These are phyloP conservation scores for Kodamaea plutei DNA, from an alignment of 1,139 yeast genomes.

Conservation along the genomic window DNA sequence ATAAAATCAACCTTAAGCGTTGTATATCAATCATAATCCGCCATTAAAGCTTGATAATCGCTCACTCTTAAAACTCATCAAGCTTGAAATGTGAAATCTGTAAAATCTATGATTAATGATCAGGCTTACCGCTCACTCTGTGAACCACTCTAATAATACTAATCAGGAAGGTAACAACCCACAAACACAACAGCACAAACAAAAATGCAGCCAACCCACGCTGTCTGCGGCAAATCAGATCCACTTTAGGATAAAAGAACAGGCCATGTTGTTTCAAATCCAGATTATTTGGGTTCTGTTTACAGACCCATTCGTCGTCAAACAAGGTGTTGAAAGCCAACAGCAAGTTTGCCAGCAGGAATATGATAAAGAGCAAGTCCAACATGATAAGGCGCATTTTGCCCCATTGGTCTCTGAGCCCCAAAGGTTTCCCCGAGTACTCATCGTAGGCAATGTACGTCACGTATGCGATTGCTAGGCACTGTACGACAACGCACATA, in stretches of 20 bases:
- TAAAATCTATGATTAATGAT: too few species aligned
- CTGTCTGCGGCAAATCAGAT: slow-evolving; percentile 71
- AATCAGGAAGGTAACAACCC: slow-evolving; percentile 84
- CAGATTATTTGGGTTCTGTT: slow-evolving; percentile 20
- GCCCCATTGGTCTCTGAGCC: slow-evolving; percentile 76
- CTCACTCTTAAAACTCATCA: too few species aligned
- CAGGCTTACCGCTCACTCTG: slow-evolving; percentile 48
- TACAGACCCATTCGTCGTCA: slow-evolving; percentile 82
- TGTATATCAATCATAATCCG: too few species aligned
- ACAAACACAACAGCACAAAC: slow-evolving; percentile 66
- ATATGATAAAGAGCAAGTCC: slow-evolving; percentile 84
- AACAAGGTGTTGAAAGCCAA: slow-evolving; percentile 79
- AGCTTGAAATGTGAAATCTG: too few species aligned
- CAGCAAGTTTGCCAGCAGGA: slow-evolving; percentile 85
- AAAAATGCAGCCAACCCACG: slow-evolving; percentile 74
- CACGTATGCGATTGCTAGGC: slow-evolving; percentile 72
- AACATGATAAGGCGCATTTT: slow-evolving; percentile 74
- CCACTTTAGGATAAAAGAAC: slow-evolving; percentile 28
- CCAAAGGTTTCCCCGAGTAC: slow-evolving; percentile 86
- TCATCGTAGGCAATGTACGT: slow-evolving; percentile 86
- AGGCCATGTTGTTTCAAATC: slow-evolving; percentile 15
- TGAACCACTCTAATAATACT: slow-evolving; percentile 83
- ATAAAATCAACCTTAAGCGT: too few species aligned
- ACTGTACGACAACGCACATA: slow-evolving; percentile 85
- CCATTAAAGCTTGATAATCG: too few species aligned